Percentiles rank a stretch among this genome's conserved stretches.
phyloP scores from a whole-genome alignment of 139 green algal genomes.

The Closterium sp. region DNA sequence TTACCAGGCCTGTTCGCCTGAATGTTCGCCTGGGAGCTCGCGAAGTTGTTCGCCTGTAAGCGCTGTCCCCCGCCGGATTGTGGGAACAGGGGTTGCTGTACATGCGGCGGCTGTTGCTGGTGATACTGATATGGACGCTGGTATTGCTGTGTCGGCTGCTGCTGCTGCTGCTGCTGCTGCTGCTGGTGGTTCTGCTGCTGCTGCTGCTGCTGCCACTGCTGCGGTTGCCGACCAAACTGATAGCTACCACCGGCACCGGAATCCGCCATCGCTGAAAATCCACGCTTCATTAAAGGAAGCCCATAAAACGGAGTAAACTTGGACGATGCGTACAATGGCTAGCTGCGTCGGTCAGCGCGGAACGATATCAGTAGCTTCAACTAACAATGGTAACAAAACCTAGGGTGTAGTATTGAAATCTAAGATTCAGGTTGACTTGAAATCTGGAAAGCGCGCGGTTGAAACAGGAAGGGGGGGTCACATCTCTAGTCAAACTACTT shows the following conservation, averaged over 20 bases:
- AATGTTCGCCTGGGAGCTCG: neutral
- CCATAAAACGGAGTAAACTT: too few relatives aligned
- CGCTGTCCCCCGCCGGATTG: neutral
- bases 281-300: neutral
- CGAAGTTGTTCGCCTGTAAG: neutral
- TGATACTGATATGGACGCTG: neutral
- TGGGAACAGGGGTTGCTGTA: neutral
- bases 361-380: too few relatives aligned
- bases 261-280: neutral
- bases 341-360: too few relatives aligned
- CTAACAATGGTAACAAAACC: too few relatives aligned
- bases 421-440: too few relatives aligned
- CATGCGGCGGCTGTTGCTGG: neutral
- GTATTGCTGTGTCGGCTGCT: neutral
- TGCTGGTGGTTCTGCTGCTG: too few relatives aligned
- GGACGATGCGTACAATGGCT: too few relatives aligned
- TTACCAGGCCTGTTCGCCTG: neutral
- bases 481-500: too few relatives aligned
- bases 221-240: neutral
- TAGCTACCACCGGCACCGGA: neutral
- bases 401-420: too few relatives aligned
- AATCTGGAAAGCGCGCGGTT: too few relatives aligned
- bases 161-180: neutral
- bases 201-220: neutral
- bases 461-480: too few relatives aligned